These are phyloP conservation scores for Oemleria cerasiformis DNA, from an alignment of 306 rosid genomes.

Conservation along the genomic window DNA sequence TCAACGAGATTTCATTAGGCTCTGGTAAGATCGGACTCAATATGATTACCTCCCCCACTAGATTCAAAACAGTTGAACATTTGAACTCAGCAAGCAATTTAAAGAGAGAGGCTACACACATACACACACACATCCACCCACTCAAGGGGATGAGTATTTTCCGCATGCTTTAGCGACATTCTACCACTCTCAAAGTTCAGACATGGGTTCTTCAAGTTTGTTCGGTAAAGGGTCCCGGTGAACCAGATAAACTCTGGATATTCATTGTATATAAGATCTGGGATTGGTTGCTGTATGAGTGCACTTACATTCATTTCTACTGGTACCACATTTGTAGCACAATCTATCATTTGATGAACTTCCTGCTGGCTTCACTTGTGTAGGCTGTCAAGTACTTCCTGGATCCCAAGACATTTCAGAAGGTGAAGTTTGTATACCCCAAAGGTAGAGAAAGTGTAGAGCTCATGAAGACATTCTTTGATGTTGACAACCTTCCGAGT, in stretches of 20 bases:
- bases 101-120: too few species aligned
- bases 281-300: not conserved
- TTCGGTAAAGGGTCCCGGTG: not conserved
- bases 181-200: not conserved
- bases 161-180: too few species aligned
- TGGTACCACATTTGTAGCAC: not conserved
- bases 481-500: conserved; percentile 70
- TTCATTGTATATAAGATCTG: not conserved
- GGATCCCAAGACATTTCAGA: conserved; percentile 72
- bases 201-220: not conserved
- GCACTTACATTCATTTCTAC: not conserved
- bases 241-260: not conserved
- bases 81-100: not conserved
- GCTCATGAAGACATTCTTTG: conserved; percentile 78
- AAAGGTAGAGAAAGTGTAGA: conserved; percentile 69
- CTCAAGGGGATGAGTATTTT: too few species aligned
- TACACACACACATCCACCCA: too few species aligned
- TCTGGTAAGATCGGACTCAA: too few species aligned
- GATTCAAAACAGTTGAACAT: not conserved
- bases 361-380: conserved; percentile 15
- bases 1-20: not conserved
- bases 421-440: conserved; percentile 81
- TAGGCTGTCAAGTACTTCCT: conserved; percentile 75
- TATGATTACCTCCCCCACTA: too few species aligned
- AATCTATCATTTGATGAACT: conserved; percentile 15